Evolutionary conservation across 495 filamentous ascomycete species (phyloP).

Genomic region (Astrocystis sublimbata): DNA sequence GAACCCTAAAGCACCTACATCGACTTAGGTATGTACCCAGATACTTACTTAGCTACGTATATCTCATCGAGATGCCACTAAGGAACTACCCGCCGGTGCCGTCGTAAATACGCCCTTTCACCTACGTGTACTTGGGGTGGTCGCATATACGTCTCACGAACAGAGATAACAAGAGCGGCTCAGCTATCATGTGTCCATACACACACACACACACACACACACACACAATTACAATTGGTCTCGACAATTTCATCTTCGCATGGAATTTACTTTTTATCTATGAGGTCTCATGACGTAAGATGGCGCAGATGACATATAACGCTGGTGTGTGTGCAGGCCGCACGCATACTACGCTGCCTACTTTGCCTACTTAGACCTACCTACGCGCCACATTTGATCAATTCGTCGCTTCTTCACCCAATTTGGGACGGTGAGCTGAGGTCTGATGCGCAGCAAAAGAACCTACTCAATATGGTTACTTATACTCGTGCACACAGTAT

Average conservation of each 20-base stretch:
- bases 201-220: no score
- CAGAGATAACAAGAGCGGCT: no score
- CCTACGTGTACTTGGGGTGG: neutral
- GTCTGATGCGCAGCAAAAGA: neutral
- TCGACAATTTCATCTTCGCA: no score
- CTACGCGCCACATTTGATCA: neutral
- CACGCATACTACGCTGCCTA: no score
- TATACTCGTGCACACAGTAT: neutral
- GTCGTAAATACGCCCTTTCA: slow-evolving; percentile 12
- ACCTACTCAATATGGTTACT: neutral
- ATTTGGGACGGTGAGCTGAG: neutral
- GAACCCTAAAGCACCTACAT: neutral
- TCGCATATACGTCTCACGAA: slow-evolving; percentile 1
- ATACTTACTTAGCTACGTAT: no score
- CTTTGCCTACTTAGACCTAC: no score
- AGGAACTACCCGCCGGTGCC: slow-evolving; percentile 13
- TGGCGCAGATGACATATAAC: no score
- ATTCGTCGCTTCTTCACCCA: neutral
- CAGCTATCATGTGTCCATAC: slow-evolving; percentile 5
- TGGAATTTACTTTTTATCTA: no score
- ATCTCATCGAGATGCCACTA: no score
- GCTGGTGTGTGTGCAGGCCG: no score
- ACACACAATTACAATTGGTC: no score
- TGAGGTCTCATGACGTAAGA: slow-evolving; percentile 14
- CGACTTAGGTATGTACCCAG: neutral